These are phyloP conservation scores for Trametes cubensis DNA, from an alignment of 768 basidiomycete species.

Conservation along the genomic window DNA sequence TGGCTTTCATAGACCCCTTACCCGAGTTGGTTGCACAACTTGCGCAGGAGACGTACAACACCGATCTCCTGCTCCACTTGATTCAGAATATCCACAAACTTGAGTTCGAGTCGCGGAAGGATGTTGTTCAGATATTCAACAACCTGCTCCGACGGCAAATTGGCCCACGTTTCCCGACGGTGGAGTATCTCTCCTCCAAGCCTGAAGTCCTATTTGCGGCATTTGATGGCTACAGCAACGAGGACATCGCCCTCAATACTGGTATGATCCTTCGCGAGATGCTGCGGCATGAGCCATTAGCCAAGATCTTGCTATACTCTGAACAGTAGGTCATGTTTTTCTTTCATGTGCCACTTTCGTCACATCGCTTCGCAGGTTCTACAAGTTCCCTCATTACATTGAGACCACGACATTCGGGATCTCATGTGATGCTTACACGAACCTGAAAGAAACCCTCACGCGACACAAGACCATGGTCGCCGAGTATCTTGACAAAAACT, in stretches of 20 bases:
- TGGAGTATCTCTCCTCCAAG: slow-evolving; percentile 85
- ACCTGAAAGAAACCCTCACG: slow-evolving; percentile 96
- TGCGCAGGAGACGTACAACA: slow-evolving; percentile 93
- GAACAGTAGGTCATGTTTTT: slow-evolving; percentile 71
- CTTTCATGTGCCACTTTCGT: background rate
- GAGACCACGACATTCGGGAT: slow-evolving; percentile 98
- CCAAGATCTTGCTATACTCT: slow-evolving; percentile 87
- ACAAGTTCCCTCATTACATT: slow-evolving; percentile 94
- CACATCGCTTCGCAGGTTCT: slow-evolving; percentile 71
- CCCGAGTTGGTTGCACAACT: slow-evolving; percentile 93
- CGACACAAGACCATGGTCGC: slow-evolving; percentile 99
- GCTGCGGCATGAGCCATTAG: slow-evolving; percentile 88
- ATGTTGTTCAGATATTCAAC: slow-evolving; percentile 86
- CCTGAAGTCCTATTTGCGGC: slow-evolving; percentile 81
- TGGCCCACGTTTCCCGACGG: slow-evolving; percentile 92
- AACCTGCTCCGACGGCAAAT: slow-evolving; percentile 90
- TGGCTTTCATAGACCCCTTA: slow-evolving; percentile 59
- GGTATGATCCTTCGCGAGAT: slow-evolving; percentile 98
- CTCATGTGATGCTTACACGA: slow-evolving; percentile 96
- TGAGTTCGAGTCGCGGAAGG: slow-evolving; percentile 92
- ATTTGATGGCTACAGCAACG: slow-evolving; percentile 90
- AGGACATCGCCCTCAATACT: slow-evolving; percentile 95
- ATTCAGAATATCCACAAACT: slow-evolving; percentile 82
- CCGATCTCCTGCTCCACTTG: slow-evolving; percentile 80
- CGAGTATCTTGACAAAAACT: slow-evolving; percentile 94